These are phyloP conservation scores for Aspergillus ruber DNA, from an alignment of 2,329 filamentous ascomycete species.

Conservation along the genomic window DNA sequence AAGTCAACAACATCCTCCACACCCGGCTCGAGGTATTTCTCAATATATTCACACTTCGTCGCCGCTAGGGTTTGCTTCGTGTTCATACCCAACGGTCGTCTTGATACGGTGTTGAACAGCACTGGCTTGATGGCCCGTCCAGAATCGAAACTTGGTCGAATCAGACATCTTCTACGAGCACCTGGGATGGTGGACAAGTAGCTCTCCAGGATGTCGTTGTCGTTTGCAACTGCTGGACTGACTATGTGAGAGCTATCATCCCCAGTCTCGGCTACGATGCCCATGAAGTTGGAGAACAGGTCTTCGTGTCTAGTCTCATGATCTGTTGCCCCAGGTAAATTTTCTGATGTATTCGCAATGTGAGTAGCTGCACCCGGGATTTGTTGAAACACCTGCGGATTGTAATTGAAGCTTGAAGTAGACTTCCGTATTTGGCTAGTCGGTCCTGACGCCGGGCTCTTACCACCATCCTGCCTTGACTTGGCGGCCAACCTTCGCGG, in stretches of 20 bases:
- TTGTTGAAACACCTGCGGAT: too few relatives aligned
- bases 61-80: conserved; percentile 16
- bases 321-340: neutral
- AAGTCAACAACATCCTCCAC: conserved; percentile 38
- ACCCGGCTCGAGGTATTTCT: conserved; percentile 41
- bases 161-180: conserved; percentile 9
- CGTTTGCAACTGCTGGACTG: conserved; percentile 47
- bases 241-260: conserved; percentile 46
- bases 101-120: conserved; percentile 44
- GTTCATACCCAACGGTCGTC: conserved; percentile 35
- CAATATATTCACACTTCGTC: conserved; percentile 44
- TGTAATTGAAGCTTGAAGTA: too few relatives aligned
- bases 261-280: conserved; percentile 15
- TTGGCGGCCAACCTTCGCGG: neutral
- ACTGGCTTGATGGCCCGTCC: conserved; percentile 27
- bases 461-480: neutral
- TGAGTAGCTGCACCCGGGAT: too few relatives aligned
- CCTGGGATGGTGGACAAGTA: conserved; percentile 39
- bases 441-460: neutral
- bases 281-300: conserved; percentile 5
- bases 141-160: conserved; percentile 18
- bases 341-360: neutral
- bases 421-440: too few relatives aligned
- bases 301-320: conserved; percentile 2
- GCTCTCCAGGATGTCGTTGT: conserved; percentile 49